Conservation (phyloP, 345 rosid genomes). For the Angophora floribunda region DNA sequence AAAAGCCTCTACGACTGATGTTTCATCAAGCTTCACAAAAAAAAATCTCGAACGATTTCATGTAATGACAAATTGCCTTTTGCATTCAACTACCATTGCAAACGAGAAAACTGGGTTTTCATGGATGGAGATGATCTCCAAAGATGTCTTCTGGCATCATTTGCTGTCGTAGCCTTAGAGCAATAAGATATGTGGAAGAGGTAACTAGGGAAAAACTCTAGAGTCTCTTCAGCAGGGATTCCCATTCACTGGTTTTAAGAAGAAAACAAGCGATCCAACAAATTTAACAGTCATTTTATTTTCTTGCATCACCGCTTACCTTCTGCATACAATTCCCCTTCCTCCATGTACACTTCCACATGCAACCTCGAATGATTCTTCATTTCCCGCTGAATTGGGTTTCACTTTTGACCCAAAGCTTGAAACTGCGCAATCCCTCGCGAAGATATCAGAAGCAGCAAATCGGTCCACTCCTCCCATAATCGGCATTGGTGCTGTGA, state of each 20-base stretch:
- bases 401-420: background rate
- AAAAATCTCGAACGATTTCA: background rate
- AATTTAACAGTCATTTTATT: background rate
- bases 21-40: background rate
- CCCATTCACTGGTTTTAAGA: background rate
- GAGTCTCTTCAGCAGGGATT: background rate
- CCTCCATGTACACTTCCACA: background rate
- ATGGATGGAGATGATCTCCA: background rate
- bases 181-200: background rate
- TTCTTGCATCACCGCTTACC: background rate
- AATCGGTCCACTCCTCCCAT: constrained; percentile 7
- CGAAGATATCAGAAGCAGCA: background rate
- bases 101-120: background rate
- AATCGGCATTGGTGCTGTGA: constrained; percentile 1
- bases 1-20: background rate
- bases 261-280: background rate
- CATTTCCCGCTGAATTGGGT: background rate
- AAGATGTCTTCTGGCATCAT: background rate
- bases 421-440: background rate
- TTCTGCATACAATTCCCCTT: background rate
- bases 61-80: background rate
- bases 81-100: background rate
- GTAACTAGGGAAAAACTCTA: background rate
- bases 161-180: background rate
- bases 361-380: background rate